Evolutionary conservation across 257 asterid species (phyloP), one percentile per base, ranked within the genome.

Genomic region (Nicotiana tomentosiformis): DNA sequence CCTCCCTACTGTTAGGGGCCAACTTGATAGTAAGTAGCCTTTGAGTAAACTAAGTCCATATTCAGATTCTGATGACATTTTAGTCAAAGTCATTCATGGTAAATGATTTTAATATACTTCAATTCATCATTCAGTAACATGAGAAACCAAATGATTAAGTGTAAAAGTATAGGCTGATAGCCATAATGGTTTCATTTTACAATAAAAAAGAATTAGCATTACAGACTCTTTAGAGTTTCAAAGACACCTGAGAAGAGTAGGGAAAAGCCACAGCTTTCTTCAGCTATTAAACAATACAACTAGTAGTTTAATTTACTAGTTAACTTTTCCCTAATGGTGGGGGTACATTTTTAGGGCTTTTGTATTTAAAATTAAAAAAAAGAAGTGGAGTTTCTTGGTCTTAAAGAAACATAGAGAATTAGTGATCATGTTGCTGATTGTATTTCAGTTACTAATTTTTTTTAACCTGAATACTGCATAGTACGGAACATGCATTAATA

Each of bases 261-360:
- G 65, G 32, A 30, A 43, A 26, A 18, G 83, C 72, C 43, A 77
- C 67, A 5, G 26, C 29, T 35, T 12, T 33, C 80, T 14, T 74
- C 80, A 49, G 11, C 43, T 49, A 74, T 7, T 74, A 74, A 49
- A 74, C 5, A 23, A 16, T 66, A 76, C 82, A 43, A 79, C 80
- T 33, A 64, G 78, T 58, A 84, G 72, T 53, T 56, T 79, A 80
- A 62, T 79, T 23, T 78, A 70, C 4, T 32, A 32, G 58, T 46
- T 83, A 67, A 80, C 85, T 77, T 80, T 83, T 58, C 70, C 83
- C 37, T 29, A 43, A 57, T 33, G 84, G 86, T 84, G 77, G 78
- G 70, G 78, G 26, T 64, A 53, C 14, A 20, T 53, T 74, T 70
- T 29, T 64, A 80, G 4, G 67, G 46, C 9, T 55, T 20, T 46